Evolutionary conservation across 495 filamentous ascomycete genomes (phyloP).

Genomic region (Podospora bellae-mahoneyi): DNA sequence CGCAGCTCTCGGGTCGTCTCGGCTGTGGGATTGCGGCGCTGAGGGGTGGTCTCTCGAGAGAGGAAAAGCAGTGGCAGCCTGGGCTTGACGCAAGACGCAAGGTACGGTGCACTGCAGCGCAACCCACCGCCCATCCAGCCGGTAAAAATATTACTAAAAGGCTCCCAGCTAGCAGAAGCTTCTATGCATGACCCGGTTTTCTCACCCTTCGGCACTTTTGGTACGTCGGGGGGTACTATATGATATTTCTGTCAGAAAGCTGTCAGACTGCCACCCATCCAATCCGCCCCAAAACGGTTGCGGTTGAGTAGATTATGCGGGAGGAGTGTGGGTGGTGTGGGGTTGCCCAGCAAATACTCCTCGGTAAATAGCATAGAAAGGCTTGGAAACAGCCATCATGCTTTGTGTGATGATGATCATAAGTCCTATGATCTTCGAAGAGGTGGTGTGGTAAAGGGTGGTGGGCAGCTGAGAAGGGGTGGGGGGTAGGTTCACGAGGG

Average conservation of each 20-base stretch:
- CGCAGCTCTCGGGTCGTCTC: not conserved
- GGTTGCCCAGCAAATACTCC: not conserved
- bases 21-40: not conserved
- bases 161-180: not conserved
- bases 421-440: too few species aligned
- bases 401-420: not conserved
- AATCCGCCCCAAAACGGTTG: not conserved
- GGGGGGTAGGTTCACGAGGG: too few species aligned
- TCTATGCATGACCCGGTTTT: not conserved
- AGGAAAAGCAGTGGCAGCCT: not conserved
- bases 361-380: not conserved
- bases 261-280: conserved; percentile 3
- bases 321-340: not conserved
- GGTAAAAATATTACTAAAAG: not conserved
- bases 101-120: not conserved
- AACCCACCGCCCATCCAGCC: not conserved
- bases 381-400: not conserved
- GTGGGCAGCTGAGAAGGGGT: too few species aligned
- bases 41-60: not conserved
- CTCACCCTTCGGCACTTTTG: not conserved
- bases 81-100: not conserved
- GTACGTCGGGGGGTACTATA: not conserved
- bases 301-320: not conserved
- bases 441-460: too few species aligned
- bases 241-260: conserved; percentile 3